A percentile compares a stretch with the other conserved stretches of the same genome.
Conservation (phyloP, 495 filamentous ascomycete species). For the Achaetomiella virescens region DNA sequence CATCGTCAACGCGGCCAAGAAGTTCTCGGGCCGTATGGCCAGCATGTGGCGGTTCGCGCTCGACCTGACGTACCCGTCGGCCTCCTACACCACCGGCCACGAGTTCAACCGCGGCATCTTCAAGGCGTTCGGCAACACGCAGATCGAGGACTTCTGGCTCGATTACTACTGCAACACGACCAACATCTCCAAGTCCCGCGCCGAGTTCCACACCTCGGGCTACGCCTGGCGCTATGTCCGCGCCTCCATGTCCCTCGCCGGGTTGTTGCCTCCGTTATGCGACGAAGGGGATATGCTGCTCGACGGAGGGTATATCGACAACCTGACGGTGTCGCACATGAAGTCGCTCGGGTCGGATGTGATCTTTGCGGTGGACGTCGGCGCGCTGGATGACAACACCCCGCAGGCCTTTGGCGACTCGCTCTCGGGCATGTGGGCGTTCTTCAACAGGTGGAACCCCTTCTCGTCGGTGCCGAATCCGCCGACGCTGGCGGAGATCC, state of each 20-base stretch:
- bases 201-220: constrained; percentile 86
- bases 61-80: constrained; percentile 90
- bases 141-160: constrained; percentile 98
- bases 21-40: constrained; percentile 93
- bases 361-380: constrained; percentile 94
- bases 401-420: constrained; percentile 90
- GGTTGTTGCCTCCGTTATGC: constrained; percentile 85
- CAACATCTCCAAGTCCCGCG: constrained; percentile 84
- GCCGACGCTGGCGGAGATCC: constrained; percentile 91
- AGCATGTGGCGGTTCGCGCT: constrained; percentile 96
- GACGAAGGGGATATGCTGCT: constrained; percentile 95
- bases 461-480: constrained; percentile 83
- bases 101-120: constrained; percentile 99
- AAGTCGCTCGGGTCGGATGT: constrained; percentile 86
- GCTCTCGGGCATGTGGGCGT: constrained; percentile 90
- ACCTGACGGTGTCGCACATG: constrained; percentile 95
- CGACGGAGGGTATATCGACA: constrained; percentile 95
- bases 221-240: constrained; percentile 96
- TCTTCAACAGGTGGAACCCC: constrained; percentile 93
- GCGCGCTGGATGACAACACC: constrained; percentile 79
- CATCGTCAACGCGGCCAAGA: constrained; percentile 93
- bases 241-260: constrained; percentile 92
- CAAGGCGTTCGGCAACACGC: constrained; percentile 91
- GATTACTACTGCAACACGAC: constrained; percentile 99
- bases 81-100: constrained; percentile 94